These are phyloP conservation scores for Mycena latifolia DNA, from an alignment of 768 basidiomycete genomes.

Conservation along the genomic window DNA sequence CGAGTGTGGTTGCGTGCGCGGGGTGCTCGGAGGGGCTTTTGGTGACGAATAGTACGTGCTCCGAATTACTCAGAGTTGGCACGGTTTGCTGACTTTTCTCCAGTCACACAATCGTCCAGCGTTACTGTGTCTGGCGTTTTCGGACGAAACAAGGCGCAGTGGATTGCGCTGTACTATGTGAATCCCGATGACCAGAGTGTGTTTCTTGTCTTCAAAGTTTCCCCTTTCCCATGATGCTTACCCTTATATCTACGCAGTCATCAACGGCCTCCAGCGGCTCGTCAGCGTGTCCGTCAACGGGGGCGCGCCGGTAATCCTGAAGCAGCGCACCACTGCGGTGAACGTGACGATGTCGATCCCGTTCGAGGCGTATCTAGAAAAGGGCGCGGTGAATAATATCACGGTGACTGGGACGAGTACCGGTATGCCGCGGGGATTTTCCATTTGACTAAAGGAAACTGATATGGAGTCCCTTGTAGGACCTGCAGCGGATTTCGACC, in stretches of 20 bases:
- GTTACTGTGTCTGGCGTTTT: conserved; percentile 24
- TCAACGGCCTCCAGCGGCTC: conserved; percentile 29
- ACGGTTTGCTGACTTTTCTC: conserved; percentile 19
- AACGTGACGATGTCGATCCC: conserved; percentile 30
- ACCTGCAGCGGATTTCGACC: conserved; percentile 30
- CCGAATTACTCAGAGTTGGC: conserved; percentile 4
- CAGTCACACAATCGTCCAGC: conserved; percentile 25
- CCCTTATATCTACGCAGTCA: conserved; percentile 10
- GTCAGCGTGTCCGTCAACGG: conserved; percentile 27
- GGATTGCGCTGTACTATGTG: conserved; percentile 30
- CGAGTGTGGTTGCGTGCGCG: conserved; percentile 21
- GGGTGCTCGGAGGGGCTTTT: conserved; percentile 22
- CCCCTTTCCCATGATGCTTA: conserved; percentile 11
- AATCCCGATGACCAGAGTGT: conserved; percentile 27
- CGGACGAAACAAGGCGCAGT: conserved; percentile 23
- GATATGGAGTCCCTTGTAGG: conserved; percentile 13
- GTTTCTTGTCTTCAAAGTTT: conserved; percentile 19
- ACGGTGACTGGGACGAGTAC: conserved; percentile 26
- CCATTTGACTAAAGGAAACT: background rate
- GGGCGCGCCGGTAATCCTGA: conserved; percentile 23
- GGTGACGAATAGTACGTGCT: conserved; percentile 26
- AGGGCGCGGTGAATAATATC: conserved; percentile 26
- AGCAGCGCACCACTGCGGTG: conserved; percentile 27
- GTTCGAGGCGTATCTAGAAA: conserved; percentile 26
- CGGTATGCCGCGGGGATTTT: conserved; percentile 18